Conservation (phyloP, 768 basidiomycete genomes). For the Boletus rufocinnamomeus region DNA sequence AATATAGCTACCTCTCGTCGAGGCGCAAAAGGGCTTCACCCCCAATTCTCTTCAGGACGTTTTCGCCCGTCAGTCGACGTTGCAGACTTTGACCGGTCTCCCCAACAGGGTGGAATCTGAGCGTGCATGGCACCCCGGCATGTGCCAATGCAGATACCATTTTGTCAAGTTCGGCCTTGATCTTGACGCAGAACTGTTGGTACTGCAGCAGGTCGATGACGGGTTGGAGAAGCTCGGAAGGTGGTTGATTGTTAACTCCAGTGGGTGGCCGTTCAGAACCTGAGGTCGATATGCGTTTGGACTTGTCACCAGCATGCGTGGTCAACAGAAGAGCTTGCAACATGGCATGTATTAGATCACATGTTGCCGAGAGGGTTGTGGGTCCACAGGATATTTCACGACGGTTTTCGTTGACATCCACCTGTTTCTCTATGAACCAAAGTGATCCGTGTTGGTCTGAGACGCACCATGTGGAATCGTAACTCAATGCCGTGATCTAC, state of each 20-base stretch:
- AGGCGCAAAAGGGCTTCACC: conserved; percentile 77
- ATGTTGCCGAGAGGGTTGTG: conserved; percentile 39
- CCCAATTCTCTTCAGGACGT: conserved; percentile 47
- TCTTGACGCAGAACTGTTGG: conserved; percentile 65
- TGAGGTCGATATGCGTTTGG: conserved; percentile 37
- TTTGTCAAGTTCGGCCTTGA: conserved; percentile 58
- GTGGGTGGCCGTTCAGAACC: conserved; percentile 31
- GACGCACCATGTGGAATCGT: conserved; percentile 69
- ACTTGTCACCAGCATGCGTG: conserved; percentile 53
- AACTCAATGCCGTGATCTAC: conserved; percentile 72
- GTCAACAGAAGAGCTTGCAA: conserved; percentile 67
- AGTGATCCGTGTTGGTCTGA: background rate
- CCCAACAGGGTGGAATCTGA: conserved; percentile 65
- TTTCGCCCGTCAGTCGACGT: conserved; percentile 44
- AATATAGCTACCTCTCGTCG: conserved; percentile 54
- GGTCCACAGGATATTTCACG: conserved; percentile 12
- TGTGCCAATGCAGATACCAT: conserved; percentile 48
- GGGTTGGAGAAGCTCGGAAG: conserved; percentile 66
- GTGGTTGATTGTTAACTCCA: conserved; percentile 10
- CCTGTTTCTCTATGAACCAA: conserved; percentile 29
- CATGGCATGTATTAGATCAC: conserved; percentile 67
- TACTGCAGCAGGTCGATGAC: conserved; percentile 82
- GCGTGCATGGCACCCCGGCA: conserved; percentile 56
- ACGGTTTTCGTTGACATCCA: conserved; percentile 33
- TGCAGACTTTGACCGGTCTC: conserved; percentile 66